Base-by-base conservation (phyloP, 345 rosid species). In the Hypericum perforatum region DNA sequence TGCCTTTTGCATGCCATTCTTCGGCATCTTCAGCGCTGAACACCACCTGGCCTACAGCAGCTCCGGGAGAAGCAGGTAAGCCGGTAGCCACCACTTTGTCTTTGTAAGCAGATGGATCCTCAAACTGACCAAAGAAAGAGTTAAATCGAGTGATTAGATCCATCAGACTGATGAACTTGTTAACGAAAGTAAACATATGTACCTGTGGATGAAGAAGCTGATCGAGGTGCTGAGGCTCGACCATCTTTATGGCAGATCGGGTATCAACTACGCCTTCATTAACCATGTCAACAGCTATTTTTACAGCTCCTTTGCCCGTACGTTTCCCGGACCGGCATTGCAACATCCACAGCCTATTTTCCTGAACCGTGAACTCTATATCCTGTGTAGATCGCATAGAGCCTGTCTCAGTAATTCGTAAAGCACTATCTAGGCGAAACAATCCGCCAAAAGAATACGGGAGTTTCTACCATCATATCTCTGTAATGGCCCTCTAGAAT, bases 201-300 rank as follows among this genome's bases (percentile, higher is more conserved):
- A 86, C 96, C 80, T 87, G 98, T 44, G 98, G 98, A 56, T 87
- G 96, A 58, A 91, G 96, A 53, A 91, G 92, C 64, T 91, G 96
- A 56, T 78, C 82, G 12, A 91, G 79, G 71, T 91, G 96, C 63
- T 79, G 92, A 10, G 98, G 88, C 66, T 87, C 96, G 22, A 91
- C 96, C 95, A 79, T 74, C 69, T 74, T 85, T 53, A 87, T 56
- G 7, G 82, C 95, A 56, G 76, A 52, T 37, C 63, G 63, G 58
- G 69, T 77, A 66, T 91, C 90, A 42, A 82, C 72, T 39, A 91
- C 84, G 56, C 86, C 95, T 76, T 87, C 98, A 16, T 59, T 60
- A 5, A 81, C 92, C 96, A 91, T 85, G 73, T 91, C 96, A 1
- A 85, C 98, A 0, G 98, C 86, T 43, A 91, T 87, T 80, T 84